Conservation (phyloP, 2,329 filamentous ascomycete genomes). For the Teratosphaeria destructans region DNA sequence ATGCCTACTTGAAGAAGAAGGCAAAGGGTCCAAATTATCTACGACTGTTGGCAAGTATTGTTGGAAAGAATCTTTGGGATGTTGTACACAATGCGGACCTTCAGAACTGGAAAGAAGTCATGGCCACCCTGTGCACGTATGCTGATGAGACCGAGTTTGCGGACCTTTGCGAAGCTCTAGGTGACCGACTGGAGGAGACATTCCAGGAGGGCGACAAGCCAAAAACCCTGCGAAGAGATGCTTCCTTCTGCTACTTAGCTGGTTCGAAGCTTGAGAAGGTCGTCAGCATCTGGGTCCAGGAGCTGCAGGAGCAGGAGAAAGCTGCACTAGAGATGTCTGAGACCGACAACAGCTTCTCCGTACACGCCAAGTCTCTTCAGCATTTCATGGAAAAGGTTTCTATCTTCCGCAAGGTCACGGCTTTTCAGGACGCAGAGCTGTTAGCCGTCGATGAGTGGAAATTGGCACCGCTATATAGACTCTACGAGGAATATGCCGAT, state of each 20-base stretch:
- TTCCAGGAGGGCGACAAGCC: conserved; percentile 42
- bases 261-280: conserved; percentile 97
- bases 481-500: conserved; percentile 95
- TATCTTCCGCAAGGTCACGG: conserved; percentile 86
- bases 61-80: conserved; percentile 96
- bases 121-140: conserved; percentile 93
- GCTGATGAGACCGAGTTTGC: conserved; percentile 85
- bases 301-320: conserved; percentile 76
- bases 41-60: conserved; percentile 79
- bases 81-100: conserved; percentile 93
- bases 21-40: conserved; percentile 86
- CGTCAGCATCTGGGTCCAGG: conserved; percentile 82
- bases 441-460: conserved; percentile 73
- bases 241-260: conserved; percentile 90
- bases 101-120: conserved; percentile 89
- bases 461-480: conserved; percentile 75
- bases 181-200: conserved; percentile 75
- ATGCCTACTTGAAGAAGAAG: conserved; percentile 75
- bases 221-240: conserved; percentile 60
- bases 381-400: conserved; percentile 97
- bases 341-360: conserved; percentile 75
- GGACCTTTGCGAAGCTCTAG: conserved; percentile 87
- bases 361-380: conserved; percentile 80
- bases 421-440: conserved; percentile 74
- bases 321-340: conserved; percentile 49